Percentiles rank a stretch among this genome's conserved stretches.
phyloP scores from a whole-genome alignment of 352 stramenopile species.

The Phytophthora citrophthora region DNA sequence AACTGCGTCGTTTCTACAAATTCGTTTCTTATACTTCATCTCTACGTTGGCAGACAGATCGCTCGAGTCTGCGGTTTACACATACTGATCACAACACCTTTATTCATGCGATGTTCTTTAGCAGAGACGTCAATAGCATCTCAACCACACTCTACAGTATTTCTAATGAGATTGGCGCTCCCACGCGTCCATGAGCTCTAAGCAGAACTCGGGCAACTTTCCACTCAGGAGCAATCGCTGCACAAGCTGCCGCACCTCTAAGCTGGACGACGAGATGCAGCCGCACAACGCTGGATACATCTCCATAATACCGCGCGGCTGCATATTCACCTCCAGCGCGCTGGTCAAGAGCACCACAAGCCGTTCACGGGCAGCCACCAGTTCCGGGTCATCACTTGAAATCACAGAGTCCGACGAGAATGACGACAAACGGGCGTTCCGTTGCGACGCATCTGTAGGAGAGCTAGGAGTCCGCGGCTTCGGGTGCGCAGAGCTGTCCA shows the following conservation, averaged over 20 bases:
- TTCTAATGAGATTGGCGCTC: slow-evolving; percentile 39
- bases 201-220: slow-evolving; percentile 59
- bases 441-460: slow-evolving; percentile 9
- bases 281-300: slow-evolving; percentile 81
- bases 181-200: slow-evolving; percentile 47
- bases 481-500: slow-evolving; percentile 36
- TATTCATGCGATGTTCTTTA: not conserved
- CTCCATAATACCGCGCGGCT: slow-evolving; percentile 62
- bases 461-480: slow-evolving; percentile 5
- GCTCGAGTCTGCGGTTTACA: no score
- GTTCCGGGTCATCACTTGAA: slow-evolving; percentile 9
- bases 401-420: slow-evolving; percentile 5
- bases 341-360: slow-evolving; percentile 76
- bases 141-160: slow-evolving; percentile 2
- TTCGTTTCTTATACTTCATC: no score
- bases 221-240: slow-evolving; percentile 70
- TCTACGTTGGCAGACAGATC: no score
- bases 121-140: not conserved
- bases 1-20: no score
- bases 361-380: slow-evolving; percentile 56
- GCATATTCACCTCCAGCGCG: slow-evolving; percentile 57
- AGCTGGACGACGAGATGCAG: slow-evolving; percentile 74
- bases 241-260: slow-evolving; percentile 70
- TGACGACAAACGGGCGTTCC: slow-evolving; percentile 1
- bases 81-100: not conserved